phyloP scores from a whole-genome alignment of 208 protist genomes.

The Wallacemonas rigidus region DNA sequence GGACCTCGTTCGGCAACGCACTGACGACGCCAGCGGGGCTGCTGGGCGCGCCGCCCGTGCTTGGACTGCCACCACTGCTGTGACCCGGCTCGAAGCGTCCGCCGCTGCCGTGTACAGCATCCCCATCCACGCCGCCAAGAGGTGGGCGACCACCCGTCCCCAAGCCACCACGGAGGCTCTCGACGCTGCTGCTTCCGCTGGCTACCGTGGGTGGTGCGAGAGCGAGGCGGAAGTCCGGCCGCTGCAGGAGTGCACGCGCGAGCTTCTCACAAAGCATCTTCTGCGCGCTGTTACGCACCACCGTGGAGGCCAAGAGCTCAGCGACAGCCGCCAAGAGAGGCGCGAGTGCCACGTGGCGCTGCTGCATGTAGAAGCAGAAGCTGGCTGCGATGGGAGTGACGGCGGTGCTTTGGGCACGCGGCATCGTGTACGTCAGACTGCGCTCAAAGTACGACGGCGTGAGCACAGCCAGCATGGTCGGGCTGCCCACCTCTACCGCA shows the following conservation, averaged over 20 bases:
- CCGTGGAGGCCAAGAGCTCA: slow-evolving; percentile 50
- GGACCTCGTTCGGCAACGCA: slow-evolving; percentile 67
- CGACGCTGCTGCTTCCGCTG: slow-evolving; percentile 23
- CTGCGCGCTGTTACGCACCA: slow-evolving; percentile 53
- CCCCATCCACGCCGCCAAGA: too few relatives aligned
- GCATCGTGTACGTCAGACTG: slow-evolving; percentile 38
- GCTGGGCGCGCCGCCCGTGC: slow-evolving; percentile 11
- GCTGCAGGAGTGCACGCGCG: slow-evolving; percentile 48
- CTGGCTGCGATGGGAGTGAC: slow-evolving; percentile 55
- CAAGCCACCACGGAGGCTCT: not conserved
- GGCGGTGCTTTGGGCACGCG: slow-evolving; percentile 23
- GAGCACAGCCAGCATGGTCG: slow-evolving; percentile 61
- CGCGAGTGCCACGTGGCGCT: slow-evolving; percentile 45
- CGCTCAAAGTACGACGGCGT: slow-evolving; percentile 57
- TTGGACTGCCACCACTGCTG: not conserved
- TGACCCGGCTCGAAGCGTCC: not conserved
- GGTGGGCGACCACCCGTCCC: not conserved
- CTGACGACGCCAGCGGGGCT: slow-evolving; percentile 10
- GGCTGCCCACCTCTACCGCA: slow-evolving; percentile 47
- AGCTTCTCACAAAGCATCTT: slow-evolving; percentile 74
- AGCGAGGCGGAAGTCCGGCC: slow-evolving; percentile 60
- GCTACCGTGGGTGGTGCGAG: slow-evolving; percentile 70
- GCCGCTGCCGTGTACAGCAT: not conserved
- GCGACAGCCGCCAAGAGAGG: slow-evolving; percentile 68
- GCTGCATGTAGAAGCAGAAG: slow-evolving; percentile 58